Base-by-base conservation (phyloP, 2,329 filamentous ascomycete genomes). In the Cladorrhinum sp. region DNA sequence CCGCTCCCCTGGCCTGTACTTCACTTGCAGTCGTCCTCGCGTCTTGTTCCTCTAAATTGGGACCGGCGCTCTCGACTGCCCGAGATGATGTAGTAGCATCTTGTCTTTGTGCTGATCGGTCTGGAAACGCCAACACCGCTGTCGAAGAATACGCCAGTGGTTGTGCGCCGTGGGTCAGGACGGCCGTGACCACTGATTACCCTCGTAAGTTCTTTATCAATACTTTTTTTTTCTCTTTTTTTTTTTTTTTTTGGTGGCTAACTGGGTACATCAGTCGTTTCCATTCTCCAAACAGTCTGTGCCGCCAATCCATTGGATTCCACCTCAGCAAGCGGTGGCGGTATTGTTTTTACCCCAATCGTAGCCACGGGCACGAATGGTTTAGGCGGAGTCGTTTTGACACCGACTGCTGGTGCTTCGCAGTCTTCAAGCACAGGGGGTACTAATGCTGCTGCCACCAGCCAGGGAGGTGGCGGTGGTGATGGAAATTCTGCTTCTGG, bases 101-200 rank as follows among this genome's bases (percentile, higher is more conserved):
- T 2, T 73, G 71, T 55, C 30, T 73, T 12, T 73, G 71, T 62
- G 66, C 65, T 55, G 59, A 65, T 20, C 33, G 51, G 12, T 61
- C 59, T 2, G 61, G 64, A 14, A 46, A 26, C 5, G 66, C 61
- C 55, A 68, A 68, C 39, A 72, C 70, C 1, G 55, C 52, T 0
- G 62, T 72, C 12, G 65, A 73, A 52, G 61, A 65, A 58, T 70
- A 65, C 36, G 65, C 67, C 6, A 62, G 59, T 14, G 18, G 51
- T 8, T 72, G 71, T 30, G 65, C 55, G 18, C 33, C 56, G 1
- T 72, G 55, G 42, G 63, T 64, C n/a, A 54, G 57, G 54, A 71
- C 66, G 3, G 65, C 53, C 8, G 53, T 30, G 8, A 62, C 67
- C 0, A 23, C 26, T 1, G 61, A 66, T 9, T 70, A 69, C 55